A percentile compares a stretch with the other conserved stretches of the same genome.
Evolutionary conservation across 2,329 filamentous ascomycete genomes (phyloP).

Genomic region (Cordyceps militaris): DNA sequence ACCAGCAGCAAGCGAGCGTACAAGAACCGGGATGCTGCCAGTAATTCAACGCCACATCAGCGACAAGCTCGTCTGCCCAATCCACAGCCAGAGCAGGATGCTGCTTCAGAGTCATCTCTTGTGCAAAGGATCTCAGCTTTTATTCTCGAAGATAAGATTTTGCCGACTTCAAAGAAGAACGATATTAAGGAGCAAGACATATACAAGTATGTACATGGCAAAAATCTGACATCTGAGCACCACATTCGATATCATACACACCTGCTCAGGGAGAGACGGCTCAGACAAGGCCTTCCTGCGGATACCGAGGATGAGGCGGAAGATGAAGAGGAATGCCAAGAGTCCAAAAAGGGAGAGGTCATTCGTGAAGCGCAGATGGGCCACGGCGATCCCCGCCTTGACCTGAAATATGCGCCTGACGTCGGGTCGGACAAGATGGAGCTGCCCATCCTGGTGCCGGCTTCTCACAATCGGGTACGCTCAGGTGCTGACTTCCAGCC

Average conservation of each 20-base stretch:
- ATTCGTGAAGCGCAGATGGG: not conserved
- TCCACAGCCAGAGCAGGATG: not conserved
- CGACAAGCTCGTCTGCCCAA: not conserved
- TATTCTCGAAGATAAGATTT: not conserved
- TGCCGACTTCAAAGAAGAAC: not conserved
- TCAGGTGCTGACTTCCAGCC: not conserved
- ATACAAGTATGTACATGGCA: conserved; percentile 2
- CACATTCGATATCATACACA: conserved; percentile 7
- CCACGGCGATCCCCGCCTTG: not conserved
- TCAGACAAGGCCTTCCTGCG: not conserved
- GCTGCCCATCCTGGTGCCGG: not conserved
- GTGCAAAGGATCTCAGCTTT: not conserved
- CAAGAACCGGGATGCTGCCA: not conserved
- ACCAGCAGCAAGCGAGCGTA: not conserved
- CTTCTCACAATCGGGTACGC: not conserved
- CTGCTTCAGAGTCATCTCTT: not conserved
- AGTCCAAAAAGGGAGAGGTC: not conserved
- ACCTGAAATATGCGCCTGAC: not conserved
- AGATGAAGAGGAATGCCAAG: not conserved
- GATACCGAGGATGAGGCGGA: not conserved
- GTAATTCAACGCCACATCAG: not conserved
- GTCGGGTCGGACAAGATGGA: not conserved
- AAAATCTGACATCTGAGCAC: conserved; percentile 5
- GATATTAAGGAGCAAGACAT: conserved; percentile 5
- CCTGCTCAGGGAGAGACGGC: not conserved